These are phyloP conservation scores for Aspergillus ochraceoroseus DNA, from an alignment of 2,329 filamentous ascomycete species.

Conservation along the genomic window DNA sequence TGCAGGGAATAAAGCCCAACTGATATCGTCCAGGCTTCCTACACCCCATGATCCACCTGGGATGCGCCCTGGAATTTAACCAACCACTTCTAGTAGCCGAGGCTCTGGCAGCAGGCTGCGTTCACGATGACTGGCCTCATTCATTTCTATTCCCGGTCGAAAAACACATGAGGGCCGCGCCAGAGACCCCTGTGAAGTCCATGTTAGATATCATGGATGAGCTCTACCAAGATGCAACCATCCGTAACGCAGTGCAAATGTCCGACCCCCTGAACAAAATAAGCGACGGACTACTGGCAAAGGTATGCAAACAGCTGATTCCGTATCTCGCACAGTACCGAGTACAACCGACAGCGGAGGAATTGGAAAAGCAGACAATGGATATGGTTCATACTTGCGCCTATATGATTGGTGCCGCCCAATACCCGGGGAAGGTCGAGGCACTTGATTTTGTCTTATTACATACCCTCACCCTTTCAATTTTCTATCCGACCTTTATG, in stretches of 20 bases:
- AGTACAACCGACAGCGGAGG: background rate
- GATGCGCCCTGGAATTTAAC: slow-evolving; percentile 11
- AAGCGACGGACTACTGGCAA: background rate
- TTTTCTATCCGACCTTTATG: slow-evolving; percentile 2
- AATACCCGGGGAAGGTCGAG: slow-evolving; percentile 7
- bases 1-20: too few relatives aligned
- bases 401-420: slow-evolving; percentile 7
- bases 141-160: slow-evolving; percentile 1
- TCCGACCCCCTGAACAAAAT: slow-evolving; percentile 1
- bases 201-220: slow-evolving; percentile 1
- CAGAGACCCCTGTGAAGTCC: background rate
- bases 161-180: background rate
- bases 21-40: slow-evolving; percentile 12
- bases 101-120: slow-evolving; percentile 8
- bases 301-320: background rate
- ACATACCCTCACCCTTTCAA: slow-evolving; percentile 4
- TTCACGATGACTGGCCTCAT: slow-evolving; percentile 7
- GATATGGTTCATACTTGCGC: slow-evolving; percentile 1
- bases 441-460: slow-evolving; percentile 7
- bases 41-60: slow-evolving; percentile 13
- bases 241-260: background rate
- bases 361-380: background rate
- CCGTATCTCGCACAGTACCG: background rate
- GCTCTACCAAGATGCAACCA: background rate
- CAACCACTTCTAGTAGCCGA: slow-evolving; percentile 12